Evolutionary conservation across 2,329 filamentous ascomycete species (phyloP).

Genomic region (Aspergillus fructus): DNA sequence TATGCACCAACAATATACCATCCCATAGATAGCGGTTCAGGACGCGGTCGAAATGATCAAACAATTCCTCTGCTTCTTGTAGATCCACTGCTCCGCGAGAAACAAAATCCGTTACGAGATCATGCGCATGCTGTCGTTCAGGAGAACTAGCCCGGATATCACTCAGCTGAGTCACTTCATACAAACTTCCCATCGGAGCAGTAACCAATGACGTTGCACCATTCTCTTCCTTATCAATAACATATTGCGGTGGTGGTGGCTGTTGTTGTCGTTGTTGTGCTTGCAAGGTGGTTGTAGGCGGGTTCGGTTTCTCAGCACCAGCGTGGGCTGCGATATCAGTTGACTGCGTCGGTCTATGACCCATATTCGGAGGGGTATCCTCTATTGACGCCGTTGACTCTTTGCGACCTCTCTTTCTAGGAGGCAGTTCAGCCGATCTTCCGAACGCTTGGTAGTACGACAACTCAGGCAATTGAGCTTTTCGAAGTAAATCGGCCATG

Average conservation of each 20-base stretch:
- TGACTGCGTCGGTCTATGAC: constrained; percentile 19
- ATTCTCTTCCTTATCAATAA: constrained; percentile 38
- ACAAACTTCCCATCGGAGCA: constrained; percentile 49
- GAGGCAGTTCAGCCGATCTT: constrained; percentile 28
- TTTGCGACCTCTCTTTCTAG: constrained; percentile 33
- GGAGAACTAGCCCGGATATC: constrained; percentile 37
- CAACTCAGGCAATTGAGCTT: constrained; percentile 37
- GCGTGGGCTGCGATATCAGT: constrained; percentile 12
- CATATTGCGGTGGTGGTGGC: constrained; percentile 25
- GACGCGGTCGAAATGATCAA: constrained; percentile 41
- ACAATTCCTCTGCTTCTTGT: constrained; percentile 44
- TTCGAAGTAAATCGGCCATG: constrained; percentile 38
- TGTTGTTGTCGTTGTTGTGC: constrained; percentile 19
- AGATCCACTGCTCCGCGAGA: constrained; percentile 49
- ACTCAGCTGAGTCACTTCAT: constrained; percentile 49
- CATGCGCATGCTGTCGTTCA: constrained; percentile 30
- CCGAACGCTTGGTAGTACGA: constrained; percentile 38
- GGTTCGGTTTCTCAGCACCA: constrained; percentile 19
- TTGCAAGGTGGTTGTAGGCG: constrained; percentile 22
- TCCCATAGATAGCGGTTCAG: constrained; percentile 43
- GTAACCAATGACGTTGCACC: constrained; percentile 38
- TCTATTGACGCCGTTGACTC: constrained; percentile 35
- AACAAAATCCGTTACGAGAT: constrained; percentile 50
- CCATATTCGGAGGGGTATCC: constrained; percentile 20
- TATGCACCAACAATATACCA: constrained; percentile 48